Evolutionary conservation across 176 grass and related monocot genomes (phyloP).

Genomic region (Carex pumila): DNA sequence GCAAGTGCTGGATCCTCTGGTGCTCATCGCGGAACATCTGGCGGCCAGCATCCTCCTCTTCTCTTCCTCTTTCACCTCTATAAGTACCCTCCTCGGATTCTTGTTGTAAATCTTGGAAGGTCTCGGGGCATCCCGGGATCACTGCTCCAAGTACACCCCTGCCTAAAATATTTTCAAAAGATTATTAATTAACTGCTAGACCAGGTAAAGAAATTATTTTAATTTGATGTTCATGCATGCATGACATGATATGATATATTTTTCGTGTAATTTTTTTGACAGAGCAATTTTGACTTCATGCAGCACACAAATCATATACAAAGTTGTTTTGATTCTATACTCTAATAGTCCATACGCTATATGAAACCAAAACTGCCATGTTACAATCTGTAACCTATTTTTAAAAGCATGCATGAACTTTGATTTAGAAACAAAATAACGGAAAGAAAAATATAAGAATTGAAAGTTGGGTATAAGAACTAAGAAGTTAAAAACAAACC

Average conservation of each 20-base stretch:
- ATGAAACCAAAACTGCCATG: too few relatives aligned
- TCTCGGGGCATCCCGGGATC: conserved; percentile 31
- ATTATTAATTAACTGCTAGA: background rate
- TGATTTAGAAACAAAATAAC: background rate
- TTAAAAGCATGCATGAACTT: background rate
- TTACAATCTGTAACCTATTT: too few relatives aligned
- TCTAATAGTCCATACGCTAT: too few relatives aligned
- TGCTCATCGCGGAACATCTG: conserved; percentile 31
- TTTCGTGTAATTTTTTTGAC: too few relatives aligned
- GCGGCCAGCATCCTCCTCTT: background rate
- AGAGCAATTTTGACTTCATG: too few relatives aligned
- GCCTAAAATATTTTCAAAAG: conserved; percentile 4
- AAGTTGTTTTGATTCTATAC: too few relatives aligned
- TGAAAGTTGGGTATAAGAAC: background rate
- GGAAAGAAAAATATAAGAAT: background rate
- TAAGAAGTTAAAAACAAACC: background rate
- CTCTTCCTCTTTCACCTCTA: conserved; percentile 12
- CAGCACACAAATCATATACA: too few relatives aligned
- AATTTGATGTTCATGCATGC: background rate
- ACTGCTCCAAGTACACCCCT: conserved; percentile 6
- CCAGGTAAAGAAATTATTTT: background rate
- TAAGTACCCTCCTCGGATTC: background rate
- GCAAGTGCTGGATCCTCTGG: conserved; percentile 26
- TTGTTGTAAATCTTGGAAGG: conserved; percentile 27
- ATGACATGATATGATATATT: background rate